Evolutionary conservation across 805 yeast species (phyloP), one percentile per base, ranked within the genome.

Genomic region (Priceomyces haplophilus): DNA sequence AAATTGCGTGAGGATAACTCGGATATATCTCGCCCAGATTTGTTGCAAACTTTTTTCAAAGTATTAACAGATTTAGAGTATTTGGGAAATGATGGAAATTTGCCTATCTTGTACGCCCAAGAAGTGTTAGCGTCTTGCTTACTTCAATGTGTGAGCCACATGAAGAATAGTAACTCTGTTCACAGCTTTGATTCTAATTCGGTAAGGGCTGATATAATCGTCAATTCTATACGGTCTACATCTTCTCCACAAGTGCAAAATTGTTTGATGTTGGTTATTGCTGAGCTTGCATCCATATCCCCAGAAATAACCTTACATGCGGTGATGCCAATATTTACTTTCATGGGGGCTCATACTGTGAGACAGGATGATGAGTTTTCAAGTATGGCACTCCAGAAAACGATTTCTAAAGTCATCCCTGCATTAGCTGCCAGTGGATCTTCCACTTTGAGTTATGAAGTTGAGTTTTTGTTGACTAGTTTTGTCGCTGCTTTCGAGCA

Each of bases 281-380:
- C 97, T 2, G 84, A 88, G 38, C 69, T 93, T 51, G 98, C 98
- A 0, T 73, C 88, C 0, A 67, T 93, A 43, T 86, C 91, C 10
- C 97, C 98, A 7, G 97, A 91, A 56, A 79, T 85, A 23, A 89
- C 93, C 21, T 70, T 93, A 41, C 98, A 93, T 65, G 86, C 97
- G 2, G 96, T 93, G 7, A 93, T 93, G 99, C 99, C 99, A n/a
- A 91, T 93, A 40, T 93, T 93, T 72, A 93, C 99, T 1, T 93
- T 93, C 55, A 93, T 93, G 98, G 99, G 99, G 46, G 96, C 98
- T 10, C 95, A 89, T 56, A 90, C 97, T 11, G 79, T 93, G 40
- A 83, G 96, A 56, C 97, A 93, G 65, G 99, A 93, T 62, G 98
- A 93, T 62, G 97, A 88, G 59, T 91, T 87, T 57, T 88, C 97